A percentile compares a stretch with the other conserved stretches of the same genome.
Evolutionary conservation across 805 yeast species (phyloP).

Genomic region (Brettanomyces sp.): DNA sequence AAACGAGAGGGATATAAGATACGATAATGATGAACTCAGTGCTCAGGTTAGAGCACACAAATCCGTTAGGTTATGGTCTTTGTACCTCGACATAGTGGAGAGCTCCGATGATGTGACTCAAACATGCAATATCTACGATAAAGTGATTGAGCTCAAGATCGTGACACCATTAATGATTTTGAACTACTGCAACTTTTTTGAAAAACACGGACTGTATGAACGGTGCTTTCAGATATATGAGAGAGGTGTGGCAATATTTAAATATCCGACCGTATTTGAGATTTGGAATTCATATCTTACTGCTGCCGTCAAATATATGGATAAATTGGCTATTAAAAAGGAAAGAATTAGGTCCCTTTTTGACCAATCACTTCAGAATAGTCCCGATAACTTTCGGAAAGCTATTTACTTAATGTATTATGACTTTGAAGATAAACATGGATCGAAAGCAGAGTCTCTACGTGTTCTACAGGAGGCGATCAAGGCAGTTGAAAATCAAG

Average conservation of each 20-base stretch:
- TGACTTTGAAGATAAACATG: conserved; percentile 49
- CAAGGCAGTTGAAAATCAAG: conserved; percentile 18
- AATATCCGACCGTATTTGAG: conserved; percentile 53
- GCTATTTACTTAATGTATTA: conserved; percentile 48
- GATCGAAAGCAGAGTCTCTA: conserved; percentile 37
- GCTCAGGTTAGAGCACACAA: conserved; percentile 54
- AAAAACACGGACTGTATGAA: conserved; percentile 35
- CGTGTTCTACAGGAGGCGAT: conserved; percentile 37
- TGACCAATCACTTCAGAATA: conserved; percentile 50
- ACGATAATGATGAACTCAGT: conserved; percentile 33
- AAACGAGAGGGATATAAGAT: conserved; percentile 12
- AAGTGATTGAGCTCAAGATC: conserved; percentile 45
- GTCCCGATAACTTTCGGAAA: conserved; percentile 41
- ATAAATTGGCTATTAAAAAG: conserved; percentile 25
- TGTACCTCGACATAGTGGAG: conserved; percentile 64
- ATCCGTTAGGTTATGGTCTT: conserved; percentile 60
- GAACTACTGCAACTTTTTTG: conserved; percentile 56
- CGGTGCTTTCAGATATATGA: conserved; percentile 57
- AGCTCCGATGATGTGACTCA: conserved; percentile 35
- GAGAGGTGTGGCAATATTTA: conserved; percentile 52
- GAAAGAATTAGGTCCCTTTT: conserved; percentile 66
- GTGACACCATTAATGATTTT: conserved; percentile 62
- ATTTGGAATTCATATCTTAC: conserved; percentile 64
- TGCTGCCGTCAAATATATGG: conserved; percentile 30
- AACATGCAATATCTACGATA: conserved; percentile 39